Base-by-base conservation (phyloP, 352 stramenopile species). In the Phytopythium ostracodes region DNA sequence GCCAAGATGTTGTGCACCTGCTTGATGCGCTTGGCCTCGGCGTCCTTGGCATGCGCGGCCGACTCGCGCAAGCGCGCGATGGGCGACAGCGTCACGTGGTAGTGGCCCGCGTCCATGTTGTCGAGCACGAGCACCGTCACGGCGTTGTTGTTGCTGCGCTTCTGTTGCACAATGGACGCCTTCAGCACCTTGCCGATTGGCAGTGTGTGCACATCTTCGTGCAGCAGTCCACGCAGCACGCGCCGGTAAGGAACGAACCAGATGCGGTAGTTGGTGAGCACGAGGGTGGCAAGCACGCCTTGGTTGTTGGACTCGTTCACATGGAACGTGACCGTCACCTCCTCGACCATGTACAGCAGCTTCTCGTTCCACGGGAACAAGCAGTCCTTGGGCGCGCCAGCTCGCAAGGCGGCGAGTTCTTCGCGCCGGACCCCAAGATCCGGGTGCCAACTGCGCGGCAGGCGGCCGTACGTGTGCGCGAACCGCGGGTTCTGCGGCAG, bases 311-410 rank as follows among this genome's bases (percentile, higher is more conserved):
- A 84, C 36, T 94, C 86, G 44, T 92, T 94, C 52, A 94, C 83
- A 64, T 94, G 86, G 56, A 94, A 94, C n/a, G 86, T 94, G 12
- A 94, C 81, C 0, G 83, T 89, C 43, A 94, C 84, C 61, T 94
- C 86, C 63, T 94, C 86, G 40, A 94, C 75, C 81, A 93, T 90
- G 64, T 94, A 79, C 59, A 94, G 59, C 11, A 94, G 68, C 64
- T 86, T 91, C 62, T 94, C 86, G 56, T 93, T 77, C 79, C 81
- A 94, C 38, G 86, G 86, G 29, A 94, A 92, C 18, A 94, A 52
- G 15, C 76, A 90, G 61, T 90, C 82, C 56, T 88, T 90, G 11
- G 81, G 84, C 8, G 71, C 83, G 9, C 79, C 79, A 0, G 73
- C 71, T n/a, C 87, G 75, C 71, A 90, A 77, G 10, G 83, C 81